Base-by-base conservation (phyloP, 1,284 basidiomycete species). In the Ceratobasidium sp. region DNA sequence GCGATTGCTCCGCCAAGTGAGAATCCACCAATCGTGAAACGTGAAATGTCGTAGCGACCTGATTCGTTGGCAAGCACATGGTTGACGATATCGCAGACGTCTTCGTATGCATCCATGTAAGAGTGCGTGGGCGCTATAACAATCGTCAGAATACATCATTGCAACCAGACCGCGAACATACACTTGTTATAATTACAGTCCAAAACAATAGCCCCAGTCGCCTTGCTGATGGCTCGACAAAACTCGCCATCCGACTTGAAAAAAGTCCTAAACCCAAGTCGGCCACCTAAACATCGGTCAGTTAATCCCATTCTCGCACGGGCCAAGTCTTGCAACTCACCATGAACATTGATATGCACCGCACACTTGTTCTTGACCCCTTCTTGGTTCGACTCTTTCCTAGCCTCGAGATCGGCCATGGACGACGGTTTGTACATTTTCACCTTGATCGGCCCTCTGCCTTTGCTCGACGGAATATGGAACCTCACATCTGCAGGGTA, bases 301-400 rank as follows among this genome's bases (percentile, higher is more conserved):
- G 23, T 21, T 8, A 55, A n/a, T 16, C 65, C 65, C 41, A 39
- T 70, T 18, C 45, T 16, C 16, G n/a, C 23, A 23, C 21, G 28
- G 41, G 1, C 34, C 16, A 5, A 1, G 8, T 18, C 2, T 10
- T 14, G 0, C 1, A 8, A 30, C 50, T 46, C 34, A 52, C 72
- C 72, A 50, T 73, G 72, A 5, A 60, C 9, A 23, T 73, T 73
- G 46, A 73, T 70, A 41, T 73, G 65, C 28, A 70, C 65, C 16
- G 72, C 55, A 34, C 50, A 43, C 53, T 34, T 59, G 16, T 34
- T 5, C 26, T 21, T 62, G 23, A 43, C 32, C 16, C 41, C 34
- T n/a, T 26, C 12, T 14, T 23, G 36, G 48, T 28, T 36, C 8
- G 36, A 26, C 36, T 39, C 57, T 43, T 59, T 39, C 36, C 41